phyloP scores from a whole-genome alignment of 768 basidiomycete species.

The Leccinellum rugosiceps region DNA sequence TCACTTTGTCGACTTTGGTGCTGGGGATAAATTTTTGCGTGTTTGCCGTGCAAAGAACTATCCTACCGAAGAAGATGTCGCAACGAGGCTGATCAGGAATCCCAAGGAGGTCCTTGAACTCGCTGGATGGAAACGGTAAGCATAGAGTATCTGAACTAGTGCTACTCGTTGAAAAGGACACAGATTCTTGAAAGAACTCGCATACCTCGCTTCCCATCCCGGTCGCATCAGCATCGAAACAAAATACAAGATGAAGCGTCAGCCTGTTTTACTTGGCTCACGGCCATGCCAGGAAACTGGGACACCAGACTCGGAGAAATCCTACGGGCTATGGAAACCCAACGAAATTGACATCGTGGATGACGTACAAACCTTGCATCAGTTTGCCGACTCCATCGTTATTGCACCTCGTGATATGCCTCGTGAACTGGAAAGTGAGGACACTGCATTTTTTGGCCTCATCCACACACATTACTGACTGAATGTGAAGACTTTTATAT shows the following conservation, averaged over 20 bases:
- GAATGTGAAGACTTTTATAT: constrained; percentile 59
- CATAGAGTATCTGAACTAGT: constrained; percentile 5
- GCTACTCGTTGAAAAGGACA: neutral
- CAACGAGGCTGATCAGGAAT: constrained; percentile 58
- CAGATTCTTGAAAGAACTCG: constrained; percentile 76
- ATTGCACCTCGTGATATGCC: constrained; percentile 79
- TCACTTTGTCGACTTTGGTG: constrained; percentile 83
- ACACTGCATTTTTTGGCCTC: neutral
- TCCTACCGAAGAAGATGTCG: constrained; percentile 79
- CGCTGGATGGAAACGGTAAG: constrained; percentile 50
- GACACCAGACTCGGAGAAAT: constrained; percentile 54
- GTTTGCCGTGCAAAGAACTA: constrained; percentile 82
- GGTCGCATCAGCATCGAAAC: constrained; percentile 44
- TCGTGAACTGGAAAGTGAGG: constrained; percentile 81
- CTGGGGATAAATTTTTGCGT: constrained; percentile 74
- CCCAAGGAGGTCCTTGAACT: constrained; percentile 68
- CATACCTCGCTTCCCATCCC: constrained; percentile 73
- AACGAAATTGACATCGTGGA: constrained; percentile 77
- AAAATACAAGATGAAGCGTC: constrained; percentile 52
- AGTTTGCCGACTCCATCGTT: constrained; percentile 70
- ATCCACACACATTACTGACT: neutral
- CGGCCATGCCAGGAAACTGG: neutral
- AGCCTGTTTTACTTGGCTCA: constrained; percentile 68
- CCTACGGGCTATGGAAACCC: constrained; percentile 61
- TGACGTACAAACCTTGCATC: constrained; percentile 70